Evolutionary conservation across 768 basidiomycete species (phyloP).

Genomic region (Boletus rubescentipes): DNA sequence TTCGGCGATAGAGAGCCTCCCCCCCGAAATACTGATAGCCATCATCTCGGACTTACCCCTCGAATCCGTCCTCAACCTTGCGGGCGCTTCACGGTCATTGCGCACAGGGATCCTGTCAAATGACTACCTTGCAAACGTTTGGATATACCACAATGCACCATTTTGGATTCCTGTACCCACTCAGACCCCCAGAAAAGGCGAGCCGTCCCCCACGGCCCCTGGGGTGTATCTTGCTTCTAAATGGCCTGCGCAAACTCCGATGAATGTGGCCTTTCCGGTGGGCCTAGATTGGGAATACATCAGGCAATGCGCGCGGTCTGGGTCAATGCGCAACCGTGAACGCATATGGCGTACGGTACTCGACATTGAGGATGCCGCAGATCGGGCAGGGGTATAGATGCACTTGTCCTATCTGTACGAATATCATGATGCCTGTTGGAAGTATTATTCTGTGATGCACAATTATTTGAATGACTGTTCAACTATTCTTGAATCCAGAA

Average conservation of each 20-base stretch:
- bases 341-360: background rate
- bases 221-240: background rate
- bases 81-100: background rate
- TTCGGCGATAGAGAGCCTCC: background rate
- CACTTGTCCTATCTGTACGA: too few species aligned
- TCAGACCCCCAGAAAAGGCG: too few species aligned
- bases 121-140: background rate
- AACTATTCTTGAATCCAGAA: too few species aligned
- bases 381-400: background rate
- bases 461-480: too few species aligned
- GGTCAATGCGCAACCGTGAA: conserved; percentile 1
- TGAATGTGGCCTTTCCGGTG: background rate
- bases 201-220: background rate
- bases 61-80: background rate
- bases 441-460: too few species aligned
- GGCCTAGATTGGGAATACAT: too few species aligned
- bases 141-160: background rate
- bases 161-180: too few species aligned
- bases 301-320: background rate
- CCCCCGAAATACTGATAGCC: background rate
- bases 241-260: background rate
- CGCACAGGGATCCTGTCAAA: background rate
- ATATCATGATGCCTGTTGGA: too few species aligned
- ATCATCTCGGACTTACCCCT: background rate
- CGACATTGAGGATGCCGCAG: too few species aligned